A percentile compares a stretch with the other conserved stretches of the same genome.
phyloP scores from a whole-genome alignment of 2,329 filamentous ascomycete species.

The Hymenoscyphus scutula region DNA sequence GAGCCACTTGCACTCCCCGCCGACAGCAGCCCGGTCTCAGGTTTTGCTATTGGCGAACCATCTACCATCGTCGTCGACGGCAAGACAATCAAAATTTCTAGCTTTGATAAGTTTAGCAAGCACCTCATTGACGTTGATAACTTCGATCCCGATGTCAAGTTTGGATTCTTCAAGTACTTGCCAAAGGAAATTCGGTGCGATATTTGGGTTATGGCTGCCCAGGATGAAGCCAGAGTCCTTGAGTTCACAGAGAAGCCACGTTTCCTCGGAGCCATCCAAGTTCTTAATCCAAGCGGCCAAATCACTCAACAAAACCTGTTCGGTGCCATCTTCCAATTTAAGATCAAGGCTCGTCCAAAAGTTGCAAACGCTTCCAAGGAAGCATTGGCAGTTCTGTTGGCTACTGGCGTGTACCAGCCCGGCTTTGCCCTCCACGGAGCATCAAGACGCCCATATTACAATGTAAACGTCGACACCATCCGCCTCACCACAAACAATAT shows the following conservation, averaged over 20 bases:
- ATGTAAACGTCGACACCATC: background rate
- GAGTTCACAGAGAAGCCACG: background rate
- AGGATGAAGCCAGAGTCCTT: conserved; percentile 4
- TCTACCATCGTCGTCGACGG: background rate
- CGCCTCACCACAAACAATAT: background rate
- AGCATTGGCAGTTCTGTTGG: background rate
- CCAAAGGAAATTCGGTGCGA: conserved; percentile 16
- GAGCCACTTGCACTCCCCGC: background rate
- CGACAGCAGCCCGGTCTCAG: background rate
- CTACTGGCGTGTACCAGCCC: background rate
- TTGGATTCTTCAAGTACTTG: conserved; percentile 12
- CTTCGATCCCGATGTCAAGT: background rate
- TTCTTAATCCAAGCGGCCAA: background rate
- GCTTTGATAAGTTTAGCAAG: background rate
- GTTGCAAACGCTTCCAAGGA: background rate
- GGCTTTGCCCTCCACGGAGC: background rate
- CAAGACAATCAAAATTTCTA: background rate
- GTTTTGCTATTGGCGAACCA: background rate
- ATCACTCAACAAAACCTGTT: background rate
- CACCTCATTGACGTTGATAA: background rate
- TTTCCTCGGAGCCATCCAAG: background rate
- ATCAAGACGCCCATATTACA: background rate
- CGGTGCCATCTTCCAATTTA: background rate
- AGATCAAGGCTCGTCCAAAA: background rate
- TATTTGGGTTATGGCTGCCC: conserved; percentile 10